phyloP scores from a whole-genome alignment of 192 early-diverging fungal genomes.

The Linnemannia elongata region DNA sequence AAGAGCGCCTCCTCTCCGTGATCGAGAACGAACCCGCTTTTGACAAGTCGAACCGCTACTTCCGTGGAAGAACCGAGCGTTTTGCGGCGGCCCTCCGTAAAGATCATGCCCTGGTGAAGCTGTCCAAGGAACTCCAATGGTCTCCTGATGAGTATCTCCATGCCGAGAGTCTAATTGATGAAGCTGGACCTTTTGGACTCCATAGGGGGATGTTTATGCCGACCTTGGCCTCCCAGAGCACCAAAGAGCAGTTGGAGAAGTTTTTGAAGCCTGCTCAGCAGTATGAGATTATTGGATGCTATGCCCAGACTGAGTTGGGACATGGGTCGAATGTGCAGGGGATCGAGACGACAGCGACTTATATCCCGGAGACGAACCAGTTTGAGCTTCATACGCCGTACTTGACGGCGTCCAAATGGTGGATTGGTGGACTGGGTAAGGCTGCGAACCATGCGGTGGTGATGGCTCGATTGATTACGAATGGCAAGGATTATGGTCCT shows the following conservation, averaged over 20 bases:
- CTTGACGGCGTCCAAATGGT: slow-evolving; percentile 88
- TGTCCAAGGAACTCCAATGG: slow-evolving; percentile 67
- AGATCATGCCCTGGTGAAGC: slow-evolving; percentile 71
- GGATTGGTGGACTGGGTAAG: slow-evolving; percentile 86
- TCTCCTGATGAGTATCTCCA: slow-evolving; percentile 60
- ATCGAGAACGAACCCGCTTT: slow-evolving; percentile 81
- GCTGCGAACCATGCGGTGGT: slow-evolving; percentile 87
- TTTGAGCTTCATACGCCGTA: slow-evolving; percentile 88
- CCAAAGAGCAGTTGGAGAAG: slow-evolving; percentile 80
- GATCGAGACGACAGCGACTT: slow-evolving; percentile 89
- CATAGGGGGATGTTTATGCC: slow-evolving; percentile 89
- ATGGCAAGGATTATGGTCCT: slow-evolving; percentile 81
- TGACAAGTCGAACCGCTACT: slow-evolving; percentile 77
- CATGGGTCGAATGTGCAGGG: slow-evolving; percentile 90
- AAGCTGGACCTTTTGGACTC: slow-evolving; percentile 70
- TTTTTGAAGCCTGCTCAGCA: slow-evolving; percentile 78
- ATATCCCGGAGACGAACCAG: slow-evolving; percentile 84
- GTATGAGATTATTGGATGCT: slow-evolving; percentile 88
- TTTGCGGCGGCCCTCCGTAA: slow-evolving; percentile 74
- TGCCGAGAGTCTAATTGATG: slow-evolving; percentile 67
- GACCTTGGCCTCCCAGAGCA: slow-evolving; percentile 77
- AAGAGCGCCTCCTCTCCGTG: slow-evolving; percentile 68
- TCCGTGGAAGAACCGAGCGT: slow-evolving; percentile 75
- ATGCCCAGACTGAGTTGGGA: slow-evolving; percentile 87
- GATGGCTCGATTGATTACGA: slow-evolving; percentile 81